Evolutionary conservation across 352 stramenopile species (phyloP).

Genomic region (Pythium biforme): DNA sequence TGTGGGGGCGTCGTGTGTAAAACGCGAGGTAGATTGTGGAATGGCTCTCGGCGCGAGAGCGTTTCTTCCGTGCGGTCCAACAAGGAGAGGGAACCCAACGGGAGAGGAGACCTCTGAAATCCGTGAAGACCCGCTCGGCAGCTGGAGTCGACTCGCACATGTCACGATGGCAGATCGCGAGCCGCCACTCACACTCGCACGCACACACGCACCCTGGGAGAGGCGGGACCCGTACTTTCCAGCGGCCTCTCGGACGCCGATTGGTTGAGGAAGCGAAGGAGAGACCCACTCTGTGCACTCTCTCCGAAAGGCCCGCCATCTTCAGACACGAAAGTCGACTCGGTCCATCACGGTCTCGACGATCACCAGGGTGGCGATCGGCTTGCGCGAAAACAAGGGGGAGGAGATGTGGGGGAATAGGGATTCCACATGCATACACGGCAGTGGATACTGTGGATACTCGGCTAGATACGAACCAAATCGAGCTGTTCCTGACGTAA

Average conservation of each 20-base stretch:
- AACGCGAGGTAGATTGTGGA: constrained; percentile 1
- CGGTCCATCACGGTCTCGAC: background rate
- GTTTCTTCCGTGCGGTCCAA: too few relatives aligned
- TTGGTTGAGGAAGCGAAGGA: background rate
- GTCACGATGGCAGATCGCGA: background rate
- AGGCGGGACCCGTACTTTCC: background rate
- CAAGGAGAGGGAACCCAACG: too few relatives aligned
- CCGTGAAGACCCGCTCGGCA: background rate
- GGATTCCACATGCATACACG: background rate
- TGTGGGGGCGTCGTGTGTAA: background rate
- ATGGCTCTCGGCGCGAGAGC: background rate
- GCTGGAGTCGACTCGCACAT: background rate
- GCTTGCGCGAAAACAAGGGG: background rate
- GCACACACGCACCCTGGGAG: too few relatives aligned
- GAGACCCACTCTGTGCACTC: background rate
- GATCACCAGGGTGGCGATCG: background rate
- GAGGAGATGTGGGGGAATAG: background rate
- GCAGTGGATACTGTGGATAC: background rate
- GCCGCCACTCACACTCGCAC: background rate
- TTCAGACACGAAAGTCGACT: background rate
- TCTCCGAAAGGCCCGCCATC: background rate
- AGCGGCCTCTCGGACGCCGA: background rate
- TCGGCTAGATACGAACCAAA: background rate
- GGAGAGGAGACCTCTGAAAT: background rate
- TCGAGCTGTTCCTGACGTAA: background rate